Evolutionary conservation across 768 basidiomycete genomes (phyloP), one percentile per base, ranked within the genome.

Genomic region (Suillus fuscotomentosus): DNA sequence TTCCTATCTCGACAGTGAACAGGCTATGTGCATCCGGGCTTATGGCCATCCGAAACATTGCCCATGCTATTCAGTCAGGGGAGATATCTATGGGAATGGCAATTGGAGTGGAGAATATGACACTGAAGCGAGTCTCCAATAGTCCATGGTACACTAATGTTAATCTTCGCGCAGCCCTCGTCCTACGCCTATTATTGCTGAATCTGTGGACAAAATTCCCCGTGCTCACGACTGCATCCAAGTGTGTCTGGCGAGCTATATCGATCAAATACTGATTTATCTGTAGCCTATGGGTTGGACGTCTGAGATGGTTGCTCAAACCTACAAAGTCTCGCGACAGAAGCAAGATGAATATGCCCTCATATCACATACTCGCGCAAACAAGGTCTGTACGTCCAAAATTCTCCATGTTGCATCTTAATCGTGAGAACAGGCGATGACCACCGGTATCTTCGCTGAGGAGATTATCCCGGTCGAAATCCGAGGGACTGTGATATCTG

Each of bases 281-380:
- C 53, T 53, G 22, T 66, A 94, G 90, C 90, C 92, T 13, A 95
- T 95, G 95, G 95, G 95, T 59, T 99, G 94, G 94, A 95, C 94
- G 1, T 92, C 92, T 5, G 94, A 95, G 75, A 88, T 92, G 87
- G 92, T 95, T 24, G 92, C 94, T n/a, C 76, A 88, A 70, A 79
- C 84, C 9, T 95, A 88, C 78, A 83, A 87, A n/a, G 76, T 95
- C 64, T 81, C 92, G 5, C 88, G 96, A 42, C 79, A 87, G 71
- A 88, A 83, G 69, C 96, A 98, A 76, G 97, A 99, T 74, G 84
- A 92, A 62, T 96, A 93, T 72, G 96, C 96, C 0, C 82, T 93
- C 60, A 86, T 92, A 60, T 96, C 94, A 9, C 95, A 96, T 75
- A 87, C 84, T 43, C 88, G 94, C 71, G 94, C 95, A 24, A 83